phyloP scores from a whole-genome alignment of 2,329 filamentous ascomycete species.

The Cordyceps tenuipes region DNA sequence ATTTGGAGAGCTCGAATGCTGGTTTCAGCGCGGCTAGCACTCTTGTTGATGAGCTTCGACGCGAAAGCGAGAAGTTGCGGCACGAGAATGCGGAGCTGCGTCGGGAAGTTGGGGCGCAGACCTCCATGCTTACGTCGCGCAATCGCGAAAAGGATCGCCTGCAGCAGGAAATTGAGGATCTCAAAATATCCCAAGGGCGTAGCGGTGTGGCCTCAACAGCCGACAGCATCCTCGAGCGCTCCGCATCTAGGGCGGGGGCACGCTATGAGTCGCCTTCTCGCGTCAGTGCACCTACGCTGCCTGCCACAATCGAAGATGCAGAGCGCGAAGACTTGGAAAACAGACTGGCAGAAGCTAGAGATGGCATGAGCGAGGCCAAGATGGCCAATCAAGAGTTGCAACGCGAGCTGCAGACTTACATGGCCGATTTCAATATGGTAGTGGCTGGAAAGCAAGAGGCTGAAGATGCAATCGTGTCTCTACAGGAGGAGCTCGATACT shows the following conservation, averaged over 20 bases:
- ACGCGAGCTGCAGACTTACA: conserved; percentile 69
- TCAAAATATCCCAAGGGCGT: conserved; percentile 80
- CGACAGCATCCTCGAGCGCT: conserved; percentile 91
- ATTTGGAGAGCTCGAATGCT: conserved; percentile 42
- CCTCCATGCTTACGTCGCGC: conserved; percentile 92
- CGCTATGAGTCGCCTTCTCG: conserved; percentile 63
- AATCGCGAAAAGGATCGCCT: conserved; percentile 92
- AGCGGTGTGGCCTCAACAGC: conserved; percentile 59
- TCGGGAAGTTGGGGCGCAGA: conserved; percentile 88
- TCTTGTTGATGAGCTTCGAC: conserved; percentile 66
- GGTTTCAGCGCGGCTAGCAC: conserved; percentile 53
- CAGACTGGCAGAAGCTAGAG: conserved; percentile 72
- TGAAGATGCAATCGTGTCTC: conserved; percentile 48
- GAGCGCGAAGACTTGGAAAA: conserved; percentile 83
- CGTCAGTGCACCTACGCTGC: conserved; percentile 58
- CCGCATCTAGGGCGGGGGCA: conserved; percentile 67
- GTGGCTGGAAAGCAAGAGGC: conserved; percentile 54
- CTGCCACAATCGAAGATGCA: conserved; percentile 60
- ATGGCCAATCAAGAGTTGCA: conserved; percentile 86
- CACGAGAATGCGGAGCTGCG: conserved; percentile 90
- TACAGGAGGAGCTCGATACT: conserved; percentile 75
- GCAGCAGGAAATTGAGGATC: conserved; percentile 93
- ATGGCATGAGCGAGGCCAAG: conserved; percentile 78
- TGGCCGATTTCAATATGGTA: conserved; percentile 70
- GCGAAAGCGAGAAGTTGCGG: conserved; percentile 65